A percentile compares a stretch with the other conserved stretches of the same genome.
These are phyloP conservation scores for Teratosphaeria zuluensis DNA, from an alignment of 2,329 filamentous ascomycete genomes.

Conservation along the genomic window DNA sequence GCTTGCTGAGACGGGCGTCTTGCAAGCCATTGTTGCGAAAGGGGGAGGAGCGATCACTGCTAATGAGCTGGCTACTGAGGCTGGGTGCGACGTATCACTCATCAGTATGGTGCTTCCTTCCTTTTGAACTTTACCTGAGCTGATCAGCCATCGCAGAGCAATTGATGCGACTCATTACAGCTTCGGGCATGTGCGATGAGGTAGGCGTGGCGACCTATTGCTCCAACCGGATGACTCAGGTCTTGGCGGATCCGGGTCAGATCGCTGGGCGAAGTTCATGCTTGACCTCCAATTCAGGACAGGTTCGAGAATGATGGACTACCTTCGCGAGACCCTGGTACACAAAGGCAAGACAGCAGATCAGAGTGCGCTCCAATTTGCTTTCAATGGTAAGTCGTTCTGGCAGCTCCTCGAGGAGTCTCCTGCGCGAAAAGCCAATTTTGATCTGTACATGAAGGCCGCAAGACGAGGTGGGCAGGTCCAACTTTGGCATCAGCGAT, in stretches of 20 bases:
- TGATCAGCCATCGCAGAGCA: neutral
- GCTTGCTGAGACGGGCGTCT: constrained; percentile 1
- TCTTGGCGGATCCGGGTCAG: neutral
- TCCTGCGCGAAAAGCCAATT: constrained; percentile 7
- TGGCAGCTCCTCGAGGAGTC: neutral
- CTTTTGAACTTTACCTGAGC: neutral
- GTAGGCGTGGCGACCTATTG: neutral
- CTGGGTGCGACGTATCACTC: constrained; percentile 2
- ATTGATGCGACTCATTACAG: neutral
- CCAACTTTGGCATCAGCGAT: constrained; percentile 8
- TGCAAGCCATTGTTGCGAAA: neutral
- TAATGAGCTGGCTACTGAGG: neutral
- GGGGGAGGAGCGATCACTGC: neutral
- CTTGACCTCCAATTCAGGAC: neutral
- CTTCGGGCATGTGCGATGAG: neutral
- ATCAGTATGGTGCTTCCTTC: constrained; percentile 1
- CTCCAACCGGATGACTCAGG: neutral
- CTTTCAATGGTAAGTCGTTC: neutral
- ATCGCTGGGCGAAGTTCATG: neutral
- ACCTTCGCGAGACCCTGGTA: neutral
- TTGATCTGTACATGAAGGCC: constrained; percentile 9
- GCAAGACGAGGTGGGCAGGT: neutral
- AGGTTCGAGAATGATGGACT: neutral
- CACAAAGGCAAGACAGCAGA: neutral
- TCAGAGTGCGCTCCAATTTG: neutral